These are phyloP conservation scores for Aspergillus transmontanensis DNA, from an alignment of 2,329 filamentous ascomycete species.

Conservation along the genomic window DNA sequence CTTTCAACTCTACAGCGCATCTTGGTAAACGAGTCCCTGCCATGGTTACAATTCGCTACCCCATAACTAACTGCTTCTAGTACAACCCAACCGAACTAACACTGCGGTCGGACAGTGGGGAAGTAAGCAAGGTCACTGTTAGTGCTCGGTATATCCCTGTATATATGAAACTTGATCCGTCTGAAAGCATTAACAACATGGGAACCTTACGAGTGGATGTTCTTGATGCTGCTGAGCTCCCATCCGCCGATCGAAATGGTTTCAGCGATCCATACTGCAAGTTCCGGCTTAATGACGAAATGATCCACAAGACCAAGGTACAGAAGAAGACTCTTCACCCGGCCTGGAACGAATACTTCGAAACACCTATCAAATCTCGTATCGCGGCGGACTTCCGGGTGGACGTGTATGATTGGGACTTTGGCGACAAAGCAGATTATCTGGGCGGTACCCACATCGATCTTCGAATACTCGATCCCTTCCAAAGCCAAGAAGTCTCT, in stretches of 20 bases:
- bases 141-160: conserved; percentile 94
- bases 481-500: conserved; percentile 73
- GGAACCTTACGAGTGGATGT: conserved; percentile 92
- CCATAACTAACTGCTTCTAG: conserved; percentile 44
- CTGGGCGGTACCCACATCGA: conserved; percentile 78
- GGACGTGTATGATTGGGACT: conserved; percentile 93
- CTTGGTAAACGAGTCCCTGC: conserved; percentile 60
- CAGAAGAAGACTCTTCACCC: conserved; percentile 97
- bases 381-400: conserved; percentile 81
- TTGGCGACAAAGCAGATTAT: conserved; percentile 90
- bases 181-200: conserved; percentile 99
- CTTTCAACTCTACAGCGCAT: conserved; percentile 85
- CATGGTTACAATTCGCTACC: not conserved
- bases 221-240: conserved; percentile 82
- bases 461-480: conserved; percentile 79
- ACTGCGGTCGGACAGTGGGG: conserved; percentile 76
- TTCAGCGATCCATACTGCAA: conserved; percentile 97
- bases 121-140: conserved; percentile 78
- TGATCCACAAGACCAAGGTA: conserved; percentile 91
- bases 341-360: conserved; percentile 95
- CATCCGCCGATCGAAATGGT: conserved; percentile 90
- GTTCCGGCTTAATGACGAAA: conserved; percentile 85
- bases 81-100: conserved; percentile 86
- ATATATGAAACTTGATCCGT: conserved; percentile 89
- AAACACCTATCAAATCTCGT: conserved; percentile 77